Base-by-base conservation (phyloP, 805 yeast genomes). In the Lipomyces yamadae region DNA sequence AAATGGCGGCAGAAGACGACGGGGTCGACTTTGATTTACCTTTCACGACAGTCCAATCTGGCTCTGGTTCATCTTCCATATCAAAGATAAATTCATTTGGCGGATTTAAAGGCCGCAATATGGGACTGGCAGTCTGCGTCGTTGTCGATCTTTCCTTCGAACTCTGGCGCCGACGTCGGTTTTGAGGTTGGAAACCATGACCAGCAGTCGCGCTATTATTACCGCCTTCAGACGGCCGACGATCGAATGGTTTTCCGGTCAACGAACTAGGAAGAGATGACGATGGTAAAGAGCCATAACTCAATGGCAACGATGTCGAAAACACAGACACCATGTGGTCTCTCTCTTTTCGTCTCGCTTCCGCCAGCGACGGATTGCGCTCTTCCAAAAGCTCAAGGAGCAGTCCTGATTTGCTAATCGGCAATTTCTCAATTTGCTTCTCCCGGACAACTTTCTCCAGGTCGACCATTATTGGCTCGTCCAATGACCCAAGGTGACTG, bases 41-140 rank as follows among this genome's bases (percentile, higher is more conserved):
- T 34, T 68, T 65, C 48, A 60, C 70, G 10, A 58, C 63, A 13
- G n/a, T 48, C 68, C 68, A 64, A 32, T 58, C 62, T 4, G 54
- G 35, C 53, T 53, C 61, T 2, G 61, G 24, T 42, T 66, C 72
- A 35, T 70, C 72, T n/a, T 70, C 72, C 72, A 70, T 70, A 18
- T 70, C 72, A 55, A 70, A 70, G 18, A 70, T 66, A 30, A 69
- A 61, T 30, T 69, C 72, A 18, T 39, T 10, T 48, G 56, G 48
- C 42, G 29, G 50, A n/a, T 48, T 54, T 33, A 37, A n/a, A 24
- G 62, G 61, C 5, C 60, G 53, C 48, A 67, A 39, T 6, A 48
- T 29, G 10, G 70, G 66, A 54, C 66, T 66, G 55, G 29, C 55
- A 15, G 66, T 42, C 13, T 32, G 59, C 34, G 52, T 33, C 6